A percentile compares a stretch with the other conserved stretches of the same genome.
These are phyloP conservation scores for Sugiyamaella marilandica DNA, from an alignment of 805 yeast species.

Conservation along the genomic window DNA sequence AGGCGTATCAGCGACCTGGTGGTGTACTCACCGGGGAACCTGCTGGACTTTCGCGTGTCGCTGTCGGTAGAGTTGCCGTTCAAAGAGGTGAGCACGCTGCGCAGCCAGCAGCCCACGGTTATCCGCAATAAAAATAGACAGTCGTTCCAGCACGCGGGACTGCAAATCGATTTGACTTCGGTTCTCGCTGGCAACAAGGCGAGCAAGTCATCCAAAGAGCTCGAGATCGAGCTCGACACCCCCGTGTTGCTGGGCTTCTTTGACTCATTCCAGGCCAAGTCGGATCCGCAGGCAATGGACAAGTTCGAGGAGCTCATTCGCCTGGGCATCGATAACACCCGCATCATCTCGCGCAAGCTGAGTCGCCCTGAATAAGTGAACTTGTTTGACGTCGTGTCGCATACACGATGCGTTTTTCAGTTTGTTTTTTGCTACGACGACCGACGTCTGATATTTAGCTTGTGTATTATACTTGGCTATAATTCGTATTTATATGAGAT, in stretches of 20 bases:
- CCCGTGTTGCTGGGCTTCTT: slow-evolving; percentile 39
- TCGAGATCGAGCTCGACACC: slow-evolving; percentile 50
- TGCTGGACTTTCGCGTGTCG: slow-evolving; percentile 72
- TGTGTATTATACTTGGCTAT: no score
- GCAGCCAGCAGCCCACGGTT: slow-evolving; percentile 47
- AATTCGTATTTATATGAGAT: no score
- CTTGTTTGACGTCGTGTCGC: no score
- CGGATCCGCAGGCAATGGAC: slow-evolving; percentile 41
- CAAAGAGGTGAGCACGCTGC: slow-evolving; percentile 45
- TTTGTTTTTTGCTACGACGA: no score
- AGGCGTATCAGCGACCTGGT: slow-evolving; percentile 67
- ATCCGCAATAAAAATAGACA: slow-evolving; percentile 69
- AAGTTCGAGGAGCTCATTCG: slow-evolving; percentile 57
- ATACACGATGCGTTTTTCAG: no score
- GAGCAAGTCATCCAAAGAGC: slow-evolving; percentile 34
- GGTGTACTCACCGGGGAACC: slow-evolving; percentile 68
- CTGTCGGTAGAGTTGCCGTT: slow-evolving; percentile 70
- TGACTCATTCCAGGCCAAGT: slow-evolving; percentile 32
- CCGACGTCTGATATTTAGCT: no score
- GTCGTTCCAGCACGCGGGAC: slow-evolving; percentile 63
- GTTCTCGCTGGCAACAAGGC: slow-evolving; percentile 23
- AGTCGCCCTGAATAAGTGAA: slow-evolving; percentile 15
- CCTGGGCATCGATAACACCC: slow-evolving; percentile 56
- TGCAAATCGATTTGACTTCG: slow-evolving; percentile 31
- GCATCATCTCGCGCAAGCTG: slow-evolving; percentile 34